Evolutionary conservation across 2,329 filamentous ascomycete genomes (phyloP).

Genomic region (Alternaria tenuissima): DNA sequence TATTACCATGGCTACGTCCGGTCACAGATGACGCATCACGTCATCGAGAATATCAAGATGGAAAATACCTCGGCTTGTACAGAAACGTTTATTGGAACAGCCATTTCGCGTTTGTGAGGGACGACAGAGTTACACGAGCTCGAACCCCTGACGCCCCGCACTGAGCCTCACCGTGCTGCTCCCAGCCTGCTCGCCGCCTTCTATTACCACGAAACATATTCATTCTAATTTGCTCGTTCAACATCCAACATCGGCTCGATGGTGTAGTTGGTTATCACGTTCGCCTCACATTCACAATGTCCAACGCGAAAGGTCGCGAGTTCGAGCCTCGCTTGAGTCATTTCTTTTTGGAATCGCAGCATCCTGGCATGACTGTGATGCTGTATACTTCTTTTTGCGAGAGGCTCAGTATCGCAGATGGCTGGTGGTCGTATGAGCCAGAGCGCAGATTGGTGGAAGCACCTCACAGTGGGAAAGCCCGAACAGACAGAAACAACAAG

Average conservation of each 20-base stretch:
- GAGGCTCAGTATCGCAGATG: neutral
- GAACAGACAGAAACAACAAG: too few relatives aligned
- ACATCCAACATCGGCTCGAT: constrained; percentile 21
- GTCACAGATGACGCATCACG: neutral
- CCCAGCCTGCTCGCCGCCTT: neutral
- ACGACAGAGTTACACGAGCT: neutral
- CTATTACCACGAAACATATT: neutral
- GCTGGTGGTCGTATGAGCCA: neutral
- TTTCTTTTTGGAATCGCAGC: constrained; percentile 8
- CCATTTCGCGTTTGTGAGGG: neutral
- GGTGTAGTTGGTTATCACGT: constrained; percentile 43
- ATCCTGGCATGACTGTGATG: too few relatives aligned
- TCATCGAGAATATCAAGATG: neutral
- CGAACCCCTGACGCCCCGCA: too few relatives aligned
- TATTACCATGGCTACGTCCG: neutral
- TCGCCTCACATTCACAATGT: constrained; percentile 29
- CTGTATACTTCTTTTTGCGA: neutral
- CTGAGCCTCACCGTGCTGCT: neutral
- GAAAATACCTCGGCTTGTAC: neutral
- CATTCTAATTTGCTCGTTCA: neutral
- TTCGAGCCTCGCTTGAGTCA: constrained; percentile 37
- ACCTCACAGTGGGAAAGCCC: too few relatives aligned
- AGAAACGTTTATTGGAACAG: neutral
- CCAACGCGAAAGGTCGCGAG: constrained; percentile 36
- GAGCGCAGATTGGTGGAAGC: neutral